Base-by-base conservation (phyloP, 768 basidiomycete genomes). In the Agrocybe chaxingu region DNA sequence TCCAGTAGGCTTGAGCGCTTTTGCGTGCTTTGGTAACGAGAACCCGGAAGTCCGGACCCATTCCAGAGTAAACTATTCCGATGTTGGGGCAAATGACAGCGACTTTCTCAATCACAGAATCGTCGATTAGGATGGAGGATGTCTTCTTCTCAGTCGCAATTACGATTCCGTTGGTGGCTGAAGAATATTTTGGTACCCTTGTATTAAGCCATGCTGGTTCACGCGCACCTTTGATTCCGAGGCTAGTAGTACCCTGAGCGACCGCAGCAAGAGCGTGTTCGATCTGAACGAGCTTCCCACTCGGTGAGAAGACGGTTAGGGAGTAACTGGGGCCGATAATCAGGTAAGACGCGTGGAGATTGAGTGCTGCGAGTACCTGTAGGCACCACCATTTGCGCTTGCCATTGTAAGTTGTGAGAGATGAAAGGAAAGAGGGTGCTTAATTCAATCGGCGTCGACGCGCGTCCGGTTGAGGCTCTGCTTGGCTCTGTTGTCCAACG, bases 91-190 rank as follows among this genome's bases (percentile, higher is more conserved):
- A 98, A 56, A 99, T 87, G 45, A 96, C 80, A 1, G 94, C 92
- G 54, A 97, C 93, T 73, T 97, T 98, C 69, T 99, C 97, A 60
- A 99, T 82, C 79, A 96, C 92, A 30, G 92, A 92, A 70, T 98
- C 92, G 75, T 99, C 97, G 57, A 99, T 91, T 60, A 99, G 81
- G 64, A 98, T 87, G 8, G 97, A 99, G 13, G 96, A 92, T 8
- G 94, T 84, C 76, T 98, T 98, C 86, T 99, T 99, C 76, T 98
- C 97, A 5, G 97, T 98, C 36, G 97, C 96, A 60, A 99, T 92
- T 56, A 99, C 97, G 63, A 99, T 96, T 52, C 97, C 97, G 70
- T 99, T 99, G 38, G 97, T 92, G 29, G 97, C 97, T 98, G 56
- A 50, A 50, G 45, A 53, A 49, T 45, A 52, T 36, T 54, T 58